Percentiles rank a stretch among this genome's conserved stretches.
Conservation (phyloP, 441 rosid genomes). For the Croton setiger region DNA sequence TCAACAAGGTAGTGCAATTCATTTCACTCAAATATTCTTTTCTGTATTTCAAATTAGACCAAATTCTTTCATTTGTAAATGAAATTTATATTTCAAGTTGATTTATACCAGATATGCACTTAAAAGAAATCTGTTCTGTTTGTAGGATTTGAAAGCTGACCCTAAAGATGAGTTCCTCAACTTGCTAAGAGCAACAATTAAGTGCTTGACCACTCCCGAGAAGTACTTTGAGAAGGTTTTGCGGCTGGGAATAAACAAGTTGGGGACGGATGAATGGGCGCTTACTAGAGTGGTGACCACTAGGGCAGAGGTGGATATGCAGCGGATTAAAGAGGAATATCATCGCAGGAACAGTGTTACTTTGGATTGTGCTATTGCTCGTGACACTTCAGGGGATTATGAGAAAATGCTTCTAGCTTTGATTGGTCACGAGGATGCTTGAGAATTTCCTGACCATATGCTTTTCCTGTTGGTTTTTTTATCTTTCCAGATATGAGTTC, state of each 20-base stretch:
- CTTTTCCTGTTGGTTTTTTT: background rate
- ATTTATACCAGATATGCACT: background rate
- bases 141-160: constrained; percentile 73
- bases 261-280: constrained; percentile 84
- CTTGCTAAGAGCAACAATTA: constrained; percentile 62
- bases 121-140: constrained; percentile 11
- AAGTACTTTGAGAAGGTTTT: constrained; percentile 79
- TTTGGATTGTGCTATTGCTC: constrained; percentile 56
- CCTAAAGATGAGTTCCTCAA: constrained; percentile 63
- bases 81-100: no score
- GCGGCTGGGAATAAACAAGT: constrained; percentile 56
- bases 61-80: no score
- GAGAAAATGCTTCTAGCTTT: constrained; percentile 80
- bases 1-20: constrained; percentile 49
- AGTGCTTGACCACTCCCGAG: constrained; percentile 81
- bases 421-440: constrained; percentile 61
- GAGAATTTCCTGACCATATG: constrained; percentile 14
- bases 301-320: constrained; percentile 81
- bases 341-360: constrained; percentile 70
- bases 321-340: constrained; percentile 66
- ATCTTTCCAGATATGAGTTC: background rate
- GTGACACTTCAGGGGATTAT: constrained; percentile 83
- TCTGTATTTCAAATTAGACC: background rate
- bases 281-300: constrained; percentile 77
- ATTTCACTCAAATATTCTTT: no score